Evolutionary conservation across 345 rosid species (phyloP), one percentile per base, ranked within the genome.

Genomic region (Eucalyptus pumila): DNA sequence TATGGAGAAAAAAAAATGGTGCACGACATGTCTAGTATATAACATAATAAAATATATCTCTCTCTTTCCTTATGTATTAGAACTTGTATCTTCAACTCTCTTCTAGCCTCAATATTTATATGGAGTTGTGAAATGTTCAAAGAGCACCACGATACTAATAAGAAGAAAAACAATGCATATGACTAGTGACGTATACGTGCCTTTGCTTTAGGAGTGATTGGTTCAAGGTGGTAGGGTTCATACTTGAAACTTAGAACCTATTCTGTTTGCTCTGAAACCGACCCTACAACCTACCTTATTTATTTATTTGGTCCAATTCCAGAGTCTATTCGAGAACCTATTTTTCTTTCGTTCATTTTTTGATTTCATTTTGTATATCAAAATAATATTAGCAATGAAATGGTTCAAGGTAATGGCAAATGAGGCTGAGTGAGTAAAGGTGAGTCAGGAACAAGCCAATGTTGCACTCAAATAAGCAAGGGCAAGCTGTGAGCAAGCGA

Each of bases 211-310:
- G 16, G 69, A 30, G n/a, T 11, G 4, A 58, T 58, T 6, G 14
- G 6, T 58, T 58, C 14, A 11, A 27, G 65, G 14, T 62, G 34
- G 69, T 13, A 30, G 69, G 2, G n/a, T 62, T 30, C 32, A 12
- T 6, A 62, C 16, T 6, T 62, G 34, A 6, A 62, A 62, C 69
- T 62, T 27, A 8, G n/a, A 60, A 12, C 2, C 32, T 60, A 62
- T 30, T 30, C 0, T 27, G 9, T 62, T 56, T 56, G 13, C 14
- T 30, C 1, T 62, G 16, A 62, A 62, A 27, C 16, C 0, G 0
- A 27, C 34, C 65, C 0, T 62, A 30, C 14, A 62, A 62, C 17
- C 69, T 30, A 62, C 4, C 69, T 60, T 50, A 50, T 50, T 50
- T 49, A 49, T 49, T 60, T 62, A 1, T 60, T 13, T 2, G 7